A percentile compares a stretch with the other conserved stretches of the same genome.
These are phyloP conservation scores for Hydrangea macrophylla DNA, from an alignment of 148 eudicot genomes.

Conservation along the genomic window DNA sequence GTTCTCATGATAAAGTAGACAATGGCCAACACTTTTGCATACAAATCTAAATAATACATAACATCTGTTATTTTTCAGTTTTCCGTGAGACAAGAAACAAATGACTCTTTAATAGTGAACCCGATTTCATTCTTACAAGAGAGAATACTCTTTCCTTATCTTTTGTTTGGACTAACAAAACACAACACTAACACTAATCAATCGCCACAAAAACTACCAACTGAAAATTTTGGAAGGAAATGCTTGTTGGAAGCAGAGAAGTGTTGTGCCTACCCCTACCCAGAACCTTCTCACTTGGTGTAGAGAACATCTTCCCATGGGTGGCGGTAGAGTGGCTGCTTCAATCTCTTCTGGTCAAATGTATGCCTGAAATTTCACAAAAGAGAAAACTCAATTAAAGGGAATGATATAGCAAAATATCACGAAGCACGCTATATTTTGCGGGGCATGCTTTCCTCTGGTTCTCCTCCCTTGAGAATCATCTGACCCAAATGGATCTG, in stretches of 20 bases:
- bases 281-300: slow-evolving; percentile 63
- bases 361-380: slow-evolving; percentile 69
- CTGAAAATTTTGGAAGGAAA: neutral
- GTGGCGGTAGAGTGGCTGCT: slow-evolving; percentile 97
- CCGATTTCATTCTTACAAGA: neutral
- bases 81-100: neutral
- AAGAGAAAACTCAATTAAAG: neutral
- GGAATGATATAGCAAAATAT: neutral
- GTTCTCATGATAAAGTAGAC: slow-evolving; percentile 2
- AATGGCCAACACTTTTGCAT: neutral
- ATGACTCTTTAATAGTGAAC: neutral
- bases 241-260: slow-evolving; percentile 9
- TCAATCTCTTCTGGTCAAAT: slow-evolving; percentile 96
- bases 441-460: neutral
- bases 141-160: neutral
- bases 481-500: neutral
- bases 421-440: neutral
- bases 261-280: slow-evolving; percentile 9
- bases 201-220: slow-evolving; percentile 10
- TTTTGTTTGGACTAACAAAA: neutral
- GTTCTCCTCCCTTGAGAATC: neutral
- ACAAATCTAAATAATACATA: neutral
- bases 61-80: neutral
- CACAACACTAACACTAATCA: slow-evolving; percentile 13
- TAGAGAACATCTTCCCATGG: slow-evolving; percentile 99